Percentiles rank a stretch among this genome's conserved stretches.
These are phyloP conservation scores for Mucor circinelloides DNA, from an alignment of 371 early-diverging fungal species.

Conservation along the genomic window DNA sequence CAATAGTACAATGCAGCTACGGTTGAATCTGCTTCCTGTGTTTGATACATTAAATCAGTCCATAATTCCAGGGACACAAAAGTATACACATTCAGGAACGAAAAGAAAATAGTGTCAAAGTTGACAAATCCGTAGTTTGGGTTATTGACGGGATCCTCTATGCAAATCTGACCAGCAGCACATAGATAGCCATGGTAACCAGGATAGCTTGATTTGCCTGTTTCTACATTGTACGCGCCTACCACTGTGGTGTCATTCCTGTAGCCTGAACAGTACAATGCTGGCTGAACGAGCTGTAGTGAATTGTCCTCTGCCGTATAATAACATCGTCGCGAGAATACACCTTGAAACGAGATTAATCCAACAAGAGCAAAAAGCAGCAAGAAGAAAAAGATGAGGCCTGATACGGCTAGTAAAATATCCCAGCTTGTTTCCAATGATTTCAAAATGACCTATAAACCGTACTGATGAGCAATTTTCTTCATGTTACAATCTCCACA, in stretches of 20 bases:
- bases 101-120: slow-evolving; percentile 55
- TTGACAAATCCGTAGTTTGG: slow-evolving; percentile 51
- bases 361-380: slow-evolving; percentile 59
- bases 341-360: slow-evolving; percentile 55
- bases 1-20: slow-evolving; percentile 56
- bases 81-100: slow-evolving; percentile 55
- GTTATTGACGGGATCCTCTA: slow-evolving; percentile 48
- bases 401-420: slow-evolving; percentile 52
- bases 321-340: slow-evolving; percentile 55
- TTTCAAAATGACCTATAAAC: slow-evolving; percentile 41
- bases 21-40: slow-evolving; percentile 54
- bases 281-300: slow-evolving; percentile 44
- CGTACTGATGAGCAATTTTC: neutral
- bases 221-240: slow-evolving; percentile 43
- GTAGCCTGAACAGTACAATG: slow-evolving; percentile 58
- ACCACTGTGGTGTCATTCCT: slow-evolving; percentile 45
- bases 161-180: slow-evolving; percentile 47
- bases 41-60: slow-evolving; percentile 61
- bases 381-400: slow-evolving; percentile 61
- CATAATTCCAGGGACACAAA: slow-evolving; percentile 60
- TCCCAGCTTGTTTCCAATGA: slow-evolving; percentile 60
- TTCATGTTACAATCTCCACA: neutral
- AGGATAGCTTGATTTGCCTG: slow-evolving; percentile 37
- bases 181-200: slow-evolving; percentile 44
- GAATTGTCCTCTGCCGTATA: slow-evolving; percentile 18